Conservation (phyloP, 129 eudicot genomes). For the Chrysanthemum lavandulifolium region DNA sequence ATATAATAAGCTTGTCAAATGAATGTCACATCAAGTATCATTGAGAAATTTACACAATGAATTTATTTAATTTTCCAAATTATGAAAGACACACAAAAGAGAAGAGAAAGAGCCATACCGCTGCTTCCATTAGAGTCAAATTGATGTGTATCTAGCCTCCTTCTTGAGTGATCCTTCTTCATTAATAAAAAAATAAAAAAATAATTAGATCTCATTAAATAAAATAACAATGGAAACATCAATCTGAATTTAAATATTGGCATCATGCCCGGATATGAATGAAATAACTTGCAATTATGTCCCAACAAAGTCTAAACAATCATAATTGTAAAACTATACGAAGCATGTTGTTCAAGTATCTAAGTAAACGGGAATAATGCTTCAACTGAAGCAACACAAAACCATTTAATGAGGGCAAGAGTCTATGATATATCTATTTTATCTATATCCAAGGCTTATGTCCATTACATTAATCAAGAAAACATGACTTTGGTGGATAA, state of each 20-base stretch:
- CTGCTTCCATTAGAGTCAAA: constrained; percentile 74
- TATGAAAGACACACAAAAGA: constrained; percentile 1
- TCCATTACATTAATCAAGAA: too few species aligned
- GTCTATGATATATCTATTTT: too few species aligned
- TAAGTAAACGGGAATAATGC: too few species aligned
- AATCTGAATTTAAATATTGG: not conserved
- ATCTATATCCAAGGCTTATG: too few species aligned
- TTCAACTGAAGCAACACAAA: too few species aligned
- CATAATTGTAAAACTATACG: too few species aligned
- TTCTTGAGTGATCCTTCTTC: constrained; percentile 73
- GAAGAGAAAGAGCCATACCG: constrained; percentile 48
- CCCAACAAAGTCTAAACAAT: not conserved
- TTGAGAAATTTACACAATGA: not conserved
- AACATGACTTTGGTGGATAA: too few species aligned
- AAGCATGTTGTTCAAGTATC: too few species aligned
- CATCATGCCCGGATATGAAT: not conserved
- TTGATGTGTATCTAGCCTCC: constrained; percentile 70
- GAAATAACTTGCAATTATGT: not conserved
- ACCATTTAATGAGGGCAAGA: too few species aligned
- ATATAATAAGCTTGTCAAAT: constrained; percentile 46
- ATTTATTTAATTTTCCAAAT: constrained; percentile 8
- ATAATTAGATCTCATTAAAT: not conserved
- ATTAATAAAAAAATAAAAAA: not conserved
- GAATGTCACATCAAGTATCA: not conserved
- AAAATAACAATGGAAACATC: not conserved